phyloP scores from a whole-genome alignment of 176 grass and related monocot species.

The Avena insularis region DNA sequence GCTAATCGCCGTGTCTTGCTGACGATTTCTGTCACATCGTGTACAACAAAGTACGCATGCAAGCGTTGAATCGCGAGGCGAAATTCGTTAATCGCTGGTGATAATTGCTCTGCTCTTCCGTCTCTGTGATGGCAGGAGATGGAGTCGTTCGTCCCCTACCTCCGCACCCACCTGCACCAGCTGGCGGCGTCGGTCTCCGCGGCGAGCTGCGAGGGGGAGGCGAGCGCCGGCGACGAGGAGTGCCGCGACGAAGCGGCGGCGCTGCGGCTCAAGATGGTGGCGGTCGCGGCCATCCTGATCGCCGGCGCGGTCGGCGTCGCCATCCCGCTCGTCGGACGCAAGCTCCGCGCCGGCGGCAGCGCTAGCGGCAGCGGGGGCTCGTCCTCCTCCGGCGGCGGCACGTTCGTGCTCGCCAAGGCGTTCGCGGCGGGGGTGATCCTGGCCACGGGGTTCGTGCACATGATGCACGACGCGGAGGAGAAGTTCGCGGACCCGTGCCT shows the following conservation, averaged over 20 bases:
- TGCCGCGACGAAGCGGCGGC: slow-evolving; percentile 74
- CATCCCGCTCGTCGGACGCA: slow-evolving; percentile 59
- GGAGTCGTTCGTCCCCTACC: slow-evolving; percentile 35
- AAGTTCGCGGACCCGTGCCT: slow-evolving; percentile 67
- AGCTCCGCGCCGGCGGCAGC: not conserved
- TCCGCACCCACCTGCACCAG: slow-evolving; percentile 40
- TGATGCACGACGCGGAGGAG: slow-evolving; percentile 68
- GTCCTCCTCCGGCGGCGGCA: slow-evolving; percentile 27
- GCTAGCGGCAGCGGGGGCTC: not conserved
- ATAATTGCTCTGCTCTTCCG: not conserved
- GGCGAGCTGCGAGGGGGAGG: slow-evolving; percentile 46
- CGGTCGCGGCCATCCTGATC: slow-evolving; percentile 59
- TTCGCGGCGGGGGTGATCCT: slow-evolving; percentile 88
- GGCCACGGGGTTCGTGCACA: slow-evolving; percentile 86
- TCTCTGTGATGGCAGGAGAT: slow-evolving; percentile 24
- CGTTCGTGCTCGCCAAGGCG: slow-evolving; percentile 70
- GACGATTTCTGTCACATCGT: too few species aligned
- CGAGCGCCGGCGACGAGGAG: not conserved
- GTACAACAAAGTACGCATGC: too few species aligned
- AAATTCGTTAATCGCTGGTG: not conserved
- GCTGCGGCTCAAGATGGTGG: slow-evolving; percentile 68
- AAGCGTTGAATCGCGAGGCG: too few species aligned
- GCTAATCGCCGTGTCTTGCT: not conserved
- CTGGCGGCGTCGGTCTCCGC: slow-evolving; percentile 56
- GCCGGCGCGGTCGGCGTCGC: slow-evolving; percentile 62